Evolutionary conservation across 129 eudicot genomes (phyloP).

Genomic region (Saussurea involucrata): DNA sequence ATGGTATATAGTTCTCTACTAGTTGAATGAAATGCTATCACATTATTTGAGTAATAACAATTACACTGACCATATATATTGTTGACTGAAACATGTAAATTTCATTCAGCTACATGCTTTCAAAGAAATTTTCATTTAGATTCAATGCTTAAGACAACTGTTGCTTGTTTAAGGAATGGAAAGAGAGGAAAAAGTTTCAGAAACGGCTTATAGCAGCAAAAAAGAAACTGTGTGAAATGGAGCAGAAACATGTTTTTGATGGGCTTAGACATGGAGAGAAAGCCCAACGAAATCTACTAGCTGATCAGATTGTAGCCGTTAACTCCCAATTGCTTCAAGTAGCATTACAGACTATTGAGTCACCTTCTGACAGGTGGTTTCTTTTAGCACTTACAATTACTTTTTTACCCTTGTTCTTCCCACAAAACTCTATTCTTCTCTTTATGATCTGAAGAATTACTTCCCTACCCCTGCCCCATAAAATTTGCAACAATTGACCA

Average conservation of each 20-base stretch:
- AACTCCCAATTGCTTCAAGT: slow-evolving; percentile 78
- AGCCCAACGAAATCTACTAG: slow-evolving; percentile 61
- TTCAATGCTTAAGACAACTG: slow-evolving; percentile 12
- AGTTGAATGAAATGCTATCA: too few relatives aligned
- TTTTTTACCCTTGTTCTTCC: neutral
- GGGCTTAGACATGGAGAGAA: slow-evolving; percentile 82
- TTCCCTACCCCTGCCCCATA: slow-evolving; percentile 6
- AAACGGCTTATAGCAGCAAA: slow-evolving; percentile 85
- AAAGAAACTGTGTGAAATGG: slow-evolving; percentile 83
- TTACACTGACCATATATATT: too few relatives aligned
- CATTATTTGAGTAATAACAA: too few relatives aligned
- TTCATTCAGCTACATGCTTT: neutral
- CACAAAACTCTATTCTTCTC: neutral
- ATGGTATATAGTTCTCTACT: too few relatives aligned
- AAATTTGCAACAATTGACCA: neutral
- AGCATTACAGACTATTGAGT: slow-evolving; percentile 51
- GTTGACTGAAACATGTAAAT: slow-evolving; percentile 1
- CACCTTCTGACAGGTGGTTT: slow-evolving; percentile 53
- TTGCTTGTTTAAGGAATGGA: slow-evolving; percentile 72
- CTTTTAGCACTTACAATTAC: neutral
- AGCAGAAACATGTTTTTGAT: slow-evolving; percentile 89
- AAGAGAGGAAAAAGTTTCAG: slow-evolving; percentile 81
- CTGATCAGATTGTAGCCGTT: slow-evolving; percentile 64
- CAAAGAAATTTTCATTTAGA: neutral
- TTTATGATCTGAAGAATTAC: neutral